A percentile compares a stretch with the other conserved stretches of the same genome.
These are phyloP conservation scores for Akanthomyces muscarius DNA, from an alignment of 2,329 filamentous ascomycete genomes.

Conservation along the genomic window DNA sequence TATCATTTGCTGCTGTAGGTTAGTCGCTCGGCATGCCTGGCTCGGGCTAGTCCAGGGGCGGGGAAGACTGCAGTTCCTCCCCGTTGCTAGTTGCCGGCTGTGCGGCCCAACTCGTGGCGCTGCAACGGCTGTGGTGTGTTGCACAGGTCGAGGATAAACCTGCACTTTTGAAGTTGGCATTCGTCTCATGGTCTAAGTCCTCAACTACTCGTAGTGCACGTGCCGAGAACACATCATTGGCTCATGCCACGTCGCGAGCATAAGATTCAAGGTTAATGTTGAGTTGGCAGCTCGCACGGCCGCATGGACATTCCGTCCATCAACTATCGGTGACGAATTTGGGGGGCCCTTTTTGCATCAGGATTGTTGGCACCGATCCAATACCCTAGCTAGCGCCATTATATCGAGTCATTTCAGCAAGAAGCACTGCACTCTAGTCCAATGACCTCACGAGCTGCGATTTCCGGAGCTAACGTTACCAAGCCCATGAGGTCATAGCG, in stretches of 20 bases:
- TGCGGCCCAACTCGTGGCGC: too few species aligned
- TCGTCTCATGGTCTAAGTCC: background rate
- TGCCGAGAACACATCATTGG: background rate
- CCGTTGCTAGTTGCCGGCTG: too few species aligned
- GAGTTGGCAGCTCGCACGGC: slow-evolving; percentile 3
- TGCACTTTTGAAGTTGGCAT: background rate
- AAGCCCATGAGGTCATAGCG: slow-evolving; percentile 4
- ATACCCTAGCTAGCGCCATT: background rate
- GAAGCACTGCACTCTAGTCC: background rate
- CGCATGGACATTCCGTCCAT: background rate
- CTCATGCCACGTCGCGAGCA: background rate
- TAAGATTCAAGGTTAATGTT: background rate
- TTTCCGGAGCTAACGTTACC: background rate
- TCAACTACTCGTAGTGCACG: background rate
- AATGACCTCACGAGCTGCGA: background rate
- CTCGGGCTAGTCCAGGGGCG: background rate
- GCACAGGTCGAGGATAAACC: too few species aligned
- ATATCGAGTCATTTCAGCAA: background rate
- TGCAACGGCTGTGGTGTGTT: background rate
- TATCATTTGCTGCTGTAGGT: background rate
- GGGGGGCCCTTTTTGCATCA: background rate
- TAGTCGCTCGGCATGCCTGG: background rate
- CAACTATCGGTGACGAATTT: background rate
- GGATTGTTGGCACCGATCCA: background rate
- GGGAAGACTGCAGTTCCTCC: too few species aligned